Evolutionary conservation across 163 green algal genomes (phyloP).

Genomic region (Scenedesmus sp.): DNA sequence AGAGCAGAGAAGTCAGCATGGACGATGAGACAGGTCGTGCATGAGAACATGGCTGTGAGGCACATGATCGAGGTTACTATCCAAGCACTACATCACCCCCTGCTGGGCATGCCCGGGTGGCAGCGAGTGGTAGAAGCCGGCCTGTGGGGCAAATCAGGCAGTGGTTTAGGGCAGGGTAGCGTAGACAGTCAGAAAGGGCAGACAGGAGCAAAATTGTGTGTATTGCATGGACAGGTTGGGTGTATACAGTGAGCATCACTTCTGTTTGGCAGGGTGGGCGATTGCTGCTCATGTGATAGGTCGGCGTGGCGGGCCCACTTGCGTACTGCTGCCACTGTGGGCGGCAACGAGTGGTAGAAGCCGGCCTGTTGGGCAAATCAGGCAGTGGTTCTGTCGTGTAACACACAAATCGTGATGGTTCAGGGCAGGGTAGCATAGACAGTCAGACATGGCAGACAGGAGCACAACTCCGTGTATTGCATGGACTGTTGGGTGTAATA

Average conservation of each 20-base stretch:
- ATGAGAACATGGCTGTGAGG: background rate
- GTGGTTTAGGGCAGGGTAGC: background rate
- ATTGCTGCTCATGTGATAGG: too few relatives aligned
- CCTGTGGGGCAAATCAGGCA: background rate
- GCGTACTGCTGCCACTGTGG: background rate
- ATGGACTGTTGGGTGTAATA: too few relatives aligned
- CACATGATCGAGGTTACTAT: too few relatives aligned
- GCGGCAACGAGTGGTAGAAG: background rate
- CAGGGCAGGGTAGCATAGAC: background rate
- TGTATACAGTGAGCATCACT: background rate
- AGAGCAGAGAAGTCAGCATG: background rate
- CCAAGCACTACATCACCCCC: too few relatives aligned
- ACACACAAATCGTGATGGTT: background rate
- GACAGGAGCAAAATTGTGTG: too few relatives aligned
- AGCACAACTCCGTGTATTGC: too few relatives aligned
- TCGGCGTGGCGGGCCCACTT: too few relatives aligned
- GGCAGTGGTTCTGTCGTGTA: background rate
- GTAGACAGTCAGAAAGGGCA: too few relatives aligned
- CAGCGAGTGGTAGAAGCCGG: constrained; percentile 3
- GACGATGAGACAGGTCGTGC: background rate
- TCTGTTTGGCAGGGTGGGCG: background rate
- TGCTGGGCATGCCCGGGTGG: too few relatives aligned
- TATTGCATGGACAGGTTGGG: too few relatives aligned
- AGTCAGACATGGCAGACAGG: too few relatives aligned
- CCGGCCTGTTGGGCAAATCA: background rate